Conservation (phyloP, 2,329 filamentous ascomycete genomes). For the Colletotrichum salicis region DNA sequence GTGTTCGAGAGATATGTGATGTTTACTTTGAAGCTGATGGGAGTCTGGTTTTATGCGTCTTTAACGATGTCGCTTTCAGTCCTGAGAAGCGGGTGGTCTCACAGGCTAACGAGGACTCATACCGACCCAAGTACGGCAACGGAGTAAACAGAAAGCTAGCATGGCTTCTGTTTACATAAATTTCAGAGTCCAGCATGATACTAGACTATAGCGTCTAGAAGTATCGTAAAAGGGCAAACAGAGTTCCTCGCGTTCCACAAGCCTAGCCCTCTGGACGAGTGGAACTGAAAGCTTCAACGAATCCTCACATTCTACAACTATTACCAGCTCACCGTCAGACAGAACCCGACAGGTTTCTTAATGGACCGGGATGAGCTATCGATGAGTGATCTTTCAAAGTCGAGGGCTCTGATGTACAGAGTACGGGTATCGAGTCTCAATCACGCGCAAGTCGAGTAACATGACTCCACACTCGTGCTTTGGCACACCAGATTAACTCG, state of each 20-base stretch:
- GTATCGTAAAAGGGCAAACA: neutral
- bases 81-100: too few relatives aligned
- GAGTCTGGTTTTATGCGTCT: too few relatives aligned
- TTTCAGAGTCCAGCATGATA: neutral
- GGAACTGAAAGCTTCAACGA: neutral
- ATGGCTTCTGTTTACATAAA: neutral
- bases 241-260: neutral
- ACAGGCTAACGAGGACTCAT: too few relatives aligned
- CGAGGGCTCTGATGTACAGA: neutral
- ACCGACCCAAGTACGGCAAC: too few relatives aligned
- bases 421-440: neutral
- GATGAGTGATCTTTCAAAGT: neutral
- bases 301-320: neutral
- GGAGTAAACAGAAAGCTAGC: too few relatives aligned
- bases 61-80: too few relatives aligned
- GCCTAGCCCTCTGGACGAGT: neutral
- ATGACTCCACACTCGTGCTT: neutral
- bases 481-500: neutral
- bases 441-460: neutral
- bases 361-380: neutral
- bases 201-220: neutral
- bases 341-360: neutral
- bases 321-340: neutral
- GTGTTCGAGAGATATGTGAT: too few relatives aligned
- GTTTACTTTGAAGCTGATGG: too few relatives aligned